These are phyloP conservation scores for Brettanomyces sp. DNA, from an alignment of 805 yeast species.

Conservation along the genomic window DNA sequence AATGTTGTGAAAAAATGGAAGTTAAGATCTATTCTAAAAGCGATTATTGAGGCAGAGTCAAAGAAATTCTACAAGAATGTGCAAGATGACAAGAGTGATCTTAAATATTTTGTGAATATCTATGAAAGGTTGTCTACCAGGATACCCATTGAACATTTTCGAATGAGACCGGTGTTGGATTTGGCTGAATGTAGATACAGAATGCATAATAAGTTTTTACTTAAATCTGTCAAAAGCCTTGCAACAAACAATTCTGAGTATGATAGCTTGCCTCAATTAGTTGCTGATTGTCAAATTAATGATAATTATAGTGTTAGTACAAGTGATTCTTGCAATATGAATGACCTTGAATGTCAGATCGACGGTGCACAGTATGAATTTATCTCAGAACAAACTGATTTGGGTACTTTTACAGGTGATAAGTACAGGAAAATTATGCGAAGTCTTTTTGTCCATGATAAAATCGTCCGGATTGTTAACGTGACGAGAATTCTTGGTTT, in stretches of 20 bases:
- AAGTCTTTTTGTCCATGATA: conserved; percentile 60
- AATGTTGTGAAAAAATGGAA: conserved; percentile 1
- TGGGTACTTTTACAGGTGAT: conserved; percentile 41
- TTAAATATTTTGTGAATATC: conserved; percentile 34
- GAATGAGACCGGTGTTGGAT: conserved; percentile 43
- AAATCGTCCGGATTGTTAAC: conserved; percentile 64
- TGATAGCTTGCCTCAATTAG: not conserved
- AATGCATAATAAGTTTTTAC: conserved; percentile 50
- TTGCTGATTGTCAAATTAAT: not conserved
- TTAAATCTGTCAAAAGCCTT: not conserved
- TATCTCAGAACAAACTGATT: conserved; percentile 30
- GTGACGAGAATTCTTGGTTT: conserved; percentile 68
- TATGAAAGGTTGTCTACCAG: conserved; percentile 40
- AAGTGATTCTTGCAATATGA: not conserved
- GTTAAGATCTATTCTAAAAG: conserved; percentile 9
- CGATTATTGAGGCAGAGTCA: conserved; percentile 35
- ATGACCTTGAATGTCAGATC: conserved; percentile 7
- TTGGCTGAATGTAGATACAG: conserved; percentile 62
- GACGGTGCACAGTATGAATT: conserved; percentile 29
- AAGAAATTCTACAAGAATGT: conserved; percentile 40
- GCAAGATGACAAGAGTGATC: conserved; percentile 61
- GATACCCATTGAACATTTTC: conserved; percentile 11
- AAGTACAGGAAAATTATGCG: conserved; percentile 67
- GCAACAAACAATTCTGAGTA: not conserved
- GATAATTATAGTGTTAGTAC: not conserved